A percentile compares a stretch with the other conserved stretches of the same genome.
phyloP scores from a whole-genome alignment of 169 alveolate genomes.

The Babesia bigemina region DNA sequence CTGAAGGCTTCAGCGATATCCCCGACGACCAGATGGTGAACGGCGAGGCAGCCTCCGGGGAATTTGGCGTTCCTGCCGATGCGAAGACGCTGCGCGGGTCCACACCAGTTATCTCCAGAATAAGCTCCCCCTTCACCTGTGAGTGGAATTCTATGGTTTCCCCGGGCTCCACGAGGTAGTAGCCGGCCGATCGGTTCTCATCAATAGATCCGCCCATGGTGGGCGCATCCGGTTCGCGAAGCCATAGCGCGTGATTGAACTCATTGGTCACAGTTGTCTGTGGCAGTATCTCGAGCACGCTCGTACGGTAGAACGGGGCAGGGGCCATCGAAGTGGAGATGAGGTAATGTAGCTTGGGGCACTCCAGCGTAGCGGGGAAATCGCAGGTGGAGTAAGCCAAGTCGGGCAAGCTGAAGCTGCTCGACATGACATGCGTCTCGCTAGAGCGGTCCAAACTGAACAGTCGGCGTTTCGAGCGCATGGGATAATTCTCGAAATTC shows the following conservation, averaged over 20 bases:
- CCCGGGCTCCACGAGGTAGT: constrained; percentile 75
- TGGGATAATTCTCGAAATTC: constrained; percentile 38
- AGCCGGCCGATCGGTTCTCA: constrained; percentile 38
- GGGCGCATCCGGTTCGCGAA: constrained; percentile 57
- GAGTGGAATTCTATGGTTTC: constrained; percentile 81
- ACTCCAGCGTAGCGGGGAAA: constrained; percentile 59
- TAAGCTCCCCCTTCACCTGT: constrained; percentile 74
- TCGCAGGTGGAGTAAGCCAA: constrained; percentile 58
- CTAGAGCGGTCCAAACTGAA: constrained; percentile 35
- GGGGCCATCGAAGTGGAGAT: constrained; percentile 82
- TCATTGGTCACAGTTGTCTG: constrained; percentile 74
- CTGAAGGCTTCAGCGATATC: constrained; percentile 49
- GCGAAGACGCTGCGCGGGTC: constrained; percentile 41
- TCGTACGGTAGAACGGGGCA: constrained; percentile 83
- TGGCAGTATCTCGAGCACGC: constrained; percentile 80
- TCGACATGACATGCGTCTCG: constrained; percentile 52
- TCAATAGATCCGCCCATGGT: constrained; percentile 32
- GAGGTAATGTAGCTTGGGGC: constrained; percentile 77
- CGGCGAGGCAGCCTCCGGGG: background rate
- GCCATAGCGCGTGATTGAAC: constrained; percentile 58
- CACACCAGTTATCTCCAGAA: constrained; percentile 75
- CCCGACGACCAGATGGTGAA: constrained; percentile 54
- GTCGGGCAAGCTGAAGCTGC: constrained; percentile 56
- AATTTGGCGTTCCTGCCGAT: background rate
- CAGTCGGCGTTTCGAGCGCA: constrained; percentile 18